Evolutionary conservation across 148 eudicot species (phyloP).

Genomic region (Silene uniflora): DNA sequence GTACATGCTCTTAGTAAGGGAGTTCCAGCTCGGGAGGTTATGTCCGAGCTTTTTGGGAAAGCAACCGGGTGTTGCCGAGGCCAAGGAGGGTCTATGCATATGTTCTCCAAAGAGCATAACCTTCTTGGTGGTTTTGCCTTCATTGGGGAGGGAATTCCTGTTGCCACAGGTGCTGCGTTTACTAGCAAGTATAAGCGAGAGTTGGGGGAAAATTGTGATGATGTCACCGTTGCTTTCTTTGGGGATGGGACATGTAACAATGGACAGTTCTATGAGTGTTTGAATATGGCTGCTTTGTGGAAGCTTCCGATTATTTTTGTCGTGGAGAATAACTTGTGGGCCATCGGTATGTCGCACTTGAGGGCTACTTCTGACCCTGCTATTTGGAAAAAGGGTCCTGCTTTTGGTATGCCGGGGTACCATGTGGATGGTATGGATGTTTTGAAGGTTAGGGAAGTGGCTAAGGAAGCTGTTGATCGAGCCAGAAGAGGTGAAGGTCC

Average conservation of each 20-base stretch:
- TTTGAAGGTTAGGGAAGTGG: slow-evolving; percentile 90
- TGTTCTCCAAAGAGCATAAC: slow-evolving; percentile 93
- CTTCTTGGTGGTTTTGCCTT: slow-evolving; percentile 92
- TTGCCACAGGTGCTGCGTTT: slow-evolving; percentile 93
- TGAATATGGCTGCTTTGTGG: slow-evolving; percentile 99
- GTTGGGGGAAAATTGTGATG: slow-evolving; percentile 73
- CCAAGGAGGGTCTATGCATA: slow-evolving; percentile 99
- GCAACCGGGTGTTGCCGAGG: slow-evolving; percentile 92
- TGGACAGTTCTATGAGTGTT: slow-evolving; percentile 94
- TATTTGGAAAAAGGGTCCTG: slow-evolving; percentile 97
- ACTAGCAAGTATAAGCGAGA: slow-evolving; percentile 75
- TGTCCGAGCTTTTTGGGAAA: slow-evolving; percentile 96
- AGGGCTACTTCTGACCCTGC: slow-evolving; percentile 92
- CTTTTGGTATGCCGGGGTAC: slow-evolving; percentile 94
- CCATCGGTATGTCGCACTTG: slow-evolving; percentile 94
- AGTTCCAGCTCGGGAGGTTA: slow-evolving; percentile 75
- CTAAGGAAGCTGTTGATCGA: slow-evolving; percentile 76
- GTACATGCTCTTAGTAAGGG: slow-evolving; percentile 91
- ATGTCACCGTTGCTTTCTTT: slow-evolving; percentile 78
- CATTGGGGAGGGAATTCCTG: slow-evolving; percentile 95
- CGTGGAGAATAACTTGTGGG: slow-evolving; percentile 97
- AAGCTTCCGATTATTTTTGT: slow-evolving; percentile 91
- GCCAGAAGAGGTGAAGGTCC: slow-evolving; percentile 99
- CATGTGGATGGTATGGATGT: slow-evolving; percentile 99
- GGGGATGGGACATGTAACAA: slow-evolving; percentile 95